A percentile compares a stretch with the other conserved stretches of the same genome.
These are phyloP conservation scores for Penicillium paneum DNA, from an alignment of 2,329 filamentous ascomycete genomes.

Conservation along the genomic window DNA sequence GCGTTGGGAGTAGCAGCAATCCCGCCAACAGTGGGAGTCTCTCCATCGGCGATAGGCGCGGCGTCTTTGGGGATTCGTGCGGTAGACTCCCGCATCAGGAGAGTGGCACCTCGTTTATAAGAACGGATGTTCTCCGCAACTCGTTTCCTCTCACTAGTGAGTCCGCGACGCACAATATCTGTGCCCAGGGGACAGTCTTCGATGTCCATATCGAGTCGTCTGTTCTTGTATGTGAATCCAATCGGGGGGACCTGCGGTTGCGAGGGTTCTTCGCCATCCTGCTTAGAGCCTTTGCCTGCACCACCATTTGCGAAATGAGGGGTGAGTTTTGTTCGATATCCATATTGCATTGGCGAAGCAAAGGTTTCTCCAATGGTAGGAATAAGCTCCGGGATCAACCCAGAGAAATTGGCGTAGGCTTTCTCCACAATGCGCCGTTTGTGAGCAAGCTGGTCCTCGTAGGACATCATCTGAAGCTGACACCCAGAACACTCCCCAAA, in stretches of 20 bases:
- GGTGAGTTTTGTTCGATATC: slow-evolving; percentile 93
- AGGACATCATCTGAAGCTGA: slow-evolving; percentile 96
- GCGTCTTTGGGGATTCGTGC: slow-evolving; percentile 49
- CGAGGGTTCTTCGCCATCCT: slow-evolving; percentile 33
- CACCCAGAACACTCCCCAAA: slow-evolving; percentile 86
- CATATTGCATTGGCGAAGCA: slow-evolving; percentile 83
- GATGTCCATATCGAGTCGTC: slow-evolving; percentile 78
- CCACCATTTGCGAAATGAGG: slow-evolving; percentile 84
- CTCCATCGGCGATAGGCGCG: slow-evolving; percentile 11
- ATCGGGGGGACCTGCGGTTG: slow-evolving; percentile 70
- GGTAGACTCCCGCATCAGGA: slow-evolving; percentile 85
- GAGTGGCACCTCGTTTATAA: slow-evolving; percentile 79
- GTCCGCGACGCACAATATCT: slow-evolving; percentile 73
- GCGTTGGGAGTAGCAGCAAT: slow-evolving; percentile 28
- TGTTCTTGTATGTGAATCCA: slow-evolving; percentile 88
- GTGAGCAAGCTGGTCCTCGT: slow-evolving; percentile 76
- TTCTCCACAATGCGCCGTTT: slow-evolving; percentile 87
- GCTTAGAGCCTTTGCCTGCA: slow-evolving; percentile 50
- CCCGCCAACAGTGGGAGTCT: slow-evolving; percentile 19
- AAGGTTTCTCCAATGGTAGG: slow-evolving; percentile 80
- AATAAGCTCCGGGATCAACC: slow-evolving; percentile 69
- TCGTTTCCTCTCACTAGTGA: slow-evolving; percentile 72
- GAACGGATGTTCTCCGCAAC: slow-evolving; percentile 67
- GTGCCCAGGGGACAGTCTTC: slow-evolving; percentile 97
- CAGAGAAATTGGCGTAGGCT: slow-evolving; percentile 87